Evolutionary conservation across 768 basidiomycete genomes (phyloP).

Genomic region (Suillus brevipes): DNA sequence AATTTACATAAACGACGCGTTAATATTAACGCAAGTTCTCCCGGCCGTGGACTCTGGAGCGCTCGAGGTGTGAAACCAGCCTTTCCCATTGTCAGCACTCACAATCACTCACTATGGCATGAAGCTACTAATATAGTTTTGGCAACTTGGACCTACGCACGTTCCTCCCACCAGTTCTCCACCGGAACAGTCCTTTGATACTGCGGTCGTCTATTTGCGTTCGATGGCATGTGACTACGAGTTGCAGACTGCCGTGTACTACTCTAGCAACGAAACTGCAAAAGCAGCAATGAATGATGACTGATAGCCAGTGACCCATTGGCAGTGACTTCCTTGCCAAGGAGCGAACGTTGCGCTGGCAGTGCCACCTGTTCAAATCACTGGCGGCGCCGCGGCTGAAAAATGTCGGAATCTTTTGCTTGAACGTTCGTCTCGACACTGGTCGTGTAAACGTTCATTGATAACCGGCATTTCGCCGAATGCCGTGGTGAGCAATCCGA

Average conservation of each 20-base stretch:
- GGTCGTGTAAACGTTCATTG: slow-evolving; percentile 14
- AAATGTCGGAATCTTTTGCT: background rate
- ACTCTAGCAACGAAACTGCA: background rate
- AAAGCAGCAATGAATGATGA: background rate
- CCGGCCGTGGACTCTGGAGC: background rate
- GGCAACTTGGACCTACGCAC: background rate
- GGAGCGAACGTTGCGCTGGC: background rate
- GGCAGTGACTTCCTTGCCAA: background rate
- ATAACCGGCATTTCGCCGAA: background rate
- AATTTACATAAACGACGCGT: background rate
- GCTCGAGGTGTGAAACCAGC: background rate
- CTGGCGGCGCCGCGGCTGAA: background rate
- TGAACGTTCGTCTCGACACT: slow-evolving; percentile 32
- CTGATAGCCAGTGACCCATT: background rate
- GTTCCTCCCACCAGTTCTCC: background rate
- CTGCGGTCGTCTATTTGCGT: background rate
- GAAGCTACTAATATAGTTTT: background rate
- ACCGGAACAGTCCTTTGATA: background rate
- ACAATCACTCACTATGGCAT: background rate
- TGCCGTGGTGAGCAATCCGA: background rate
- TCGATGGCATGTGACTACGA: background rate
- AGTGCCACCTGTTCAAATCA: background rate
- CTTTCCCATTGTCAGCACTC: background rate
- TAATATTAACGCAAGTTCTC: background rate
- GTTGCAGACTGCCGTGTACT: background rate